Evolutionary conservation across 169 alveolate species (phyloP), one percentile per base, ranked within the genome.

Genomic region (Eimeria falciformis): DNA sequence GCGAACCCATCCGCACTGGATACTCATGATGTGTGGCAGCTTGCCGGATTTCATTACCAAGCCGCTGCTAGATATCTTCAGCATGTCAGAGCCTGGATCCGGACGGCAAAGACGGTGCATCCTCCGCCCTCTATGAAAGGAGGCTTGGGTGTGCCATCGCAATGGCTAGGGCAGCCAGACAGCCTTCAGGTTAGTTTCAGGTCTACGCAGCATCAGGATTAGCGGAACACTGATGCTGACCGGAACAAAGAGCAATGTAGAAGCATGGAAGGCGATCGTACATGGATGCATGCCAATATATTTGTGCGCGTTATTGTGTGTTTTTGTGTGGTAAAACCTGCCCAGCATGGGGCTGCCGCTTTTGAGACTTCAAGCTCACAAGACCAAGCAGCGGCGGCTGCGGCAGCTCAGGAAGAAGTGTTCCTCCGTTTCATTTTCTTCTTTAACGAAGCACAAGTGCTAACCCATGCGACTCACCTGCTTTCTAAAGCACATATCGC

Each of bases 61-160:
- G 93, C 93, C 9, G 93, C 93, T 3, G 93, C 93, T 47, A 55
- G 93, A 53, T 90, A 90, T 83, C 90, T 75, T 23, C 93, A 77
- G 71, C 90, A 90, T 21, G 83, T 90, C 45, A 82, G 93, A 33
- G 46, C 65, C 46, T 90, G 93, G 93, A 56, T 90, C 69, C 47
- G 84, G 56, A 65, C 73, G 25, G 93, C 93, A 40, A 90, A 90
- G 73, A 73, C 33, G 45, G 71, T 47, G 9, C 82, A 75, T 18
- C 93, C 81, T n/a, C 90, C 93, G 18, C 93, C 93, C 27, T 90
- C 93, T 56, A 90, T 90, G 93, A 90, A 90, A 56, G 93, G 93
- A 7, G 93, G 93, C 5, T 82, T 75, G 43, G 84, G 69, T 14
- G 84, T 75, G 84, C 90, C 89, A 18, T 75, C 93, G 40, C 84